Evolutionary conservation across 202 grass and related monocot genomes (phyloP), one percentile per base, ranked within the genome.

Genomic region (Dendrocalamus latiflorus): DNA sequence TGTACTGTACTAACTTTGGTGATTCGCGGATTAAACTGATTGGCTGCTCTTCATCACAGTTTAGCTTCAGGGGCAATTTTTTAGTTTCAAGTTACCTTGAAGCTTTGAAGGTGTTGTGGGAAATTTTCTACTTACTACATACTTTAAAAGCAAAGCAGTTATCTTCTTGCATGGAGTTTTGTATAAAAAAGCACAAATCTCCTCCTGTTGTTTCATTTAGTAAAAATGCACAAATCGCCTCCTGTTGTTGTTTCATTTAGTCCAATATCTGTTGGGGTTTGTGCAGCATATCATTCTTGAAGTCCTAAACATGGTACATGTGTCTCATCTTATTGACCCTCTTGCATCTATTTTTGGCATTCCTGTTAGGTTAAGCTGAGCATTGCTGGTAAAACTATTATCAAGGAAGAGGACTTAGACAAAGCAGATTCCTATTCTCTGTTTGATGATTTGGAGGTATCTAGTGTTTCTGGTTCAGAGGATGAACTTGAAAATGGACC

Each of bases 391-490:
- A 98, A 98, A 88, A 86, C 78, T 83, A 85, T 88, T 84, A 88
- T 98, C 86, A 93, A 86, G 47, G 95, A 98, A 95, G 93, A 98
- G 56, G 95, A 95, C 45, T 75, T 98, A 3, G 87, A 95, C 38
- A 85, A 93, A 54, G 41, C 79, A 70, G 89, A 87, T 82, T 49
- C 65, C 60, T 89, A 90, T 82, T 91, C 85, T 70, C 25, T 95
- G 25, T 87, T 92, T 79, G 87, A 98, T 0, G 85, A 89, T 71
- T 88, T 98, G 43, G 95, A 98, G 34, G 84, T 98, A 76, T 98
- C 95, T 33, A 98, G 95, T 81, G 90, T 98, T 57, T 98, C 95
- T 72, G 95, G 95, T 67, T 98, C 95, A 56, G 95, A 98, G 74
- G 91, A 92, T 1, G 95, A 98, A 76, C 75, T 65, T 58, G 95